phyloP scores from a whole-genome alignment of 345 rosid genomes.

The Carallia brachiata region DNA sequence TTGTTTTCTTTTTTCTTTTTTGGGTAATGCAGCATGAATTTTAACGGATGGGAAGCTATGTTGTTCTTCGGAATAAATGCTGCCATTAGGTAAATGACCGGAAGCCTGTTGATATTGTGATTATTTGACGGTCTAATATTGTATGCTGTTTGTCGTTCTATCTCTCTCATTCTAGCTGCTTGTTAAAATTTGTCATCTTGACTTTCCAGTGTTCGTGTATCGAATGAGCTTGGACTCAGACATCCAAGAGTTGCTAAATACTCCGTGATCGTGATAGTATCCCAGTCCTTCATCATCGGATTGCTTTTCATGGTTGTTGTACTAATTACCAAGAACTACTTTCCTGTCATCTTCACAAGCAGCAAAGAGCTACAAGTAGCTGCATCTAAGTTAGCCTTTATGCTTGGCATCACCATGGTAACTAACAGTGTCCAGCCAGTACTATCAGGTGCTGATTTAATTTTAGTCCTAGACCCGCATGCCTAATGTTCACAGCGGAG shows the following conservation, averaged over 20 bases:
- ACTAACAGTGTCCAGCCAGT: conserved; percentile 87
- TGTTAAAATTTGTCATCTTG: neutral
- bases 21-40: conserved; percentile 56
- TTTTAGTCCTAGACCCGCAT: neutral
- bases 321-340: conserved; percentile 48
- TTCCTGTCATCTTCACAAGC: conserved; percentile 59
- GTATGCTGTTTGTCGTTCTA: neutral
- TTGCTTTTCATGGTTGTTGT: conserved; percentile 56
- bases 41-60: conserved; percentile 74
- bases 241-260: conserved; percentile 76
- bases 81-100: conserved; percentile 50
- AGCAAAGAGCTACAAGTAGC: conserved; percentile 49
- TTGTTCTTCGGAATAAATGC: conserved; percentile 77
- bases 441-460: conserved; percentile 50
- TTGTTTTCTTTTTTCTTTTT: neutral
- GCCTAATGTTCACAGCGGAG: neutral
- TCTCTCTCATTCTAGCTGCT: neutral
- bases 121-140: no score
- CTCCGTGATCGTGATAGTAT: conserved; percentile 52
- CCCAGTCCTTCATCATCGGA: conserved; percentile 61
- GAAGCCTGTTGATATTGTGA: neutral
- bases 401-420: conserved; percentile 78
- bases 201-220: conserved; percentile 59
- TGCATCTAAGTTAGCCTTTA: conserved; percentile 55
- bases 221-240: conserved; percentile 77